Base-by-base conservation (phyloP, 495 filamentous ascomycete species). In the Penicillium psychrofluorescens region DNA sequence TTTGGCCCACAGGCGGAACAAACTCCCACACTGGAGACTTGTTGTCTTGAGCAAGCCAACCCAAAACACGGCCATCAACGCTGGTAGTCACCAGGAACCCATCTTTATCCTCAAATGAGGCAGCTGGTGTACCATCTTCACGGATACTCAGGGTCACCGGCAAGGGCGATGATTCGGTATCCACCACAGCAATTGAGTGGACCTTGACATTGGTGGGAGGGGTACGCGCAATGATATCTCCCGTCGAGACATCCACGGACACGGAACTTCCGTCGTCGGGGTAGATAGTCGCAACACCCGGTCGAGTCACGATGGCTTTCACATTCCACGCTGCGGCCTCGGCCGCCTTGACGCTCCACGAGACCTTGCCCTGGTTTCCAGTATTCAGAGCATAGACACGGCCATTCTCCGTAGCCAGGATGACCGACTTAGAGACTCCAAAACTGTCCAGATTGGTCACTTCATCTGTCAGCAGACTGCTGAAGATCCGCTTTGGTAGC, bases 321-420 rank as follows among this genome's bases (percentile, higher is more conserved):
- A 89, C 82, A 53, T 80, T 65, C 79, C 86, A 90, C 6, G 66
- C 69, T 29, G 74, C 62, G 0, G 83, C 68, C 11, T 81, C 62
- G 27, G 75, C 72, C 1, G 76, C 75, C 52, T 83, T 72, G 36
- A 75, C 70, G 38, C 67, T 78, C 91, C 91, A 96, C 8, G 85
- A 65, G n/a, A 94, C 67, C 15, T 71, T 70, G 7, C 88, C 89
- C 32, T 84, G 75, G 38, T 81, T 84, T 7, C 84, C 88, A 32
- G 80, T 74, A 56, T 95, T 82, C 29, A 98, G 71, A 7, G 81
- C 85, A 45, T 86, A 85, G 7, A 97, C 62, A 41, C 86, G 79
- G 8, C 91, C 91, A 43, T 79, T 79, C 45, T 80, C 74, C 7
- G 91, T 95, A 7, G 87, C 90, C 36, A 94, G 72, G 48, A 95